Base-by-base conservation (phyloP, 2,329 filamentous ascomycete genomes). In the Geoglossum cookeanum region DNA sequence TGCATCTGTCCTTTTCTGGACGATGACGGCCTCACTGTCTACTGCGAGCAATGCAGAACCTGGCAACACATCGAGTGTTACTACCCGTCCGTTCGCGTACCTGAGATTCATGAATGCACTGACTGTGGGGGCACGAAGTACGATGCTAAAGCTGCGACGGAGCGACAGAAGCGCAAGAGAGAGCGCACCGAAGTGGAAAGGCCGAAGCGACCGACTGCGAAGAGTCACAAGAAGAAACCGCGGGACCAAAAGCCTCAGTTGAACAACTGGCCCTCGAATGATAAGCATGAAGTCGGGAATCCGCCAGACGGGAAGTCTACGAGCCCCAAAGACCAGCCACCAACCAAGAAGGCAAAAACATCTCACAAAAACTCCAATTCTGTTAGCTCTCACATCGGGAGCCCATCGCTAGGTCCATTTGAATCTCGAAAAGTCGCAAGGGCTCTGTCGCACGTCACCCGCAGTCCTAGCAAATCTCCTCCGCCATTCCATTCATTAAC, bases 11-110 rank as follows among this genome's bases (percentile, higher is more conserved):
- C 83, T 69, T 96, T 85, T 71, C 75, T 81, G 69, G 89, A 94
- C 74, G 92, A 98, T 76, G 92, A 98, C 75, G 92, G 92, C 71
- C 91, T 87, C 71, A 98, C 92, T 59, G 94, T 98, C 61, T 88
- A 90, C 71, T 98, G 92, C 76, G 92, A 97, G 68, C 80, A 78
- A 59, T 98, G 92, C 76, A 87, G 95, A 68, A 92, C 89, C 55
- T 98, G 92, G 92, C 92, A 98, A 72, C 92, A 98, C 71, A 94
- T 95, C 65, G 84, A 89, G 68, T 98, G 92, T 72, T 97, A 94
- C 72, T 97, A 97, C 68, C 78, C 80, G 67, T 78, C 69, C 58
- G 82, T 69, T 76, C 86, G 75, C 77, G 85, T 72, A 71, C 90
- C 69, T 70, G 84, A 74, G 65, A 76, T 86, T 58, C 91, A 98